Percentiles rank a stretch among this genome's conserved stretches.
Conservation (phyloP, 441 rosid genomes). For the Manihot esculenta region DNA sequence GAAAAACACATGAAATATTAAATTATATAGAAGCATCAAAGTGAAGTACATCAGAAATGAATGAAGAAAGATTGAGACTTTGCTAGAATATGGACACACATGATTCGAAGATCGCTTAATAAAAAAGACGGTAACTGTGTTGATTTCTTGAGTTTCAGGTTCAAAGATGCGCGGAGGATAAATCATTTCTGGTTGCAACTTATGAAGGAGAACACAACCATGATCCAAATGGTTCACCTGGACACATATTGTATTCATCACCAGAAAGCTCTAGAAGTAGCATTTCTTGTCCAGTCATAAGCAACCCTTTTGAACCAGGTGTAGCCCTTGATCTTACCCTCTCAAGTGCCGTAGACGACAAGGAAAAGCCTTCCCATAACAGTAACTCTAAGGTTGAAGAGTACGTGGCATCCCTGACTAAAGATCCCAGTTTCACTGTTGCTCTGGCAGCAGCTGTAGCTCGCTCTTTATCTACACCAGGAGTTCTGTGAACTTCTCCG, state of each 20-base stretch:
- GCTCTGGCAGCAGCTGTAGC: constrained; percentile 86
- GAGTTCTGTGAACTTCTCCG: background rate
- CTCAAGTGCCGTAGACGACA: constrained; percentile 23
- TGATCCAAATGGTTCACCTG: constrained; percentile 5
- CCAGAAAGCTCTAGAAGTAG: constrained; percentile 7
- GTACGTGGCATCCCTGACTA: constrained; percentile 74
- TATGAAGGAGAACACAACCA: constrained; percentile 97
- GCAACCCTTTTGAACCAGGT: constrained; percentile 12
- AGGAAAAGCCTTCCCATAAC: background rate
- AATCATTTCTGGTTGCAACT: constrained; percentile 65
- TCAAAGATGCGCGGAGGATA: constrained; percentile 81
- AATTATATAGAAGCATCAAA: too few relatives aligned
- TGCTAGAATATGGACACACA: too few relatives aligned
- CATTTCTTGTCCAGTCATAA: background rate
- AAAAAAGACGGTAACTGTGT: too few relatives aligned
- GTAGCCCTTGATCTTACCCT: constrained; percentile 40
- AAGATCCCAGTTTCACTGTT: constrained; percentile 70
- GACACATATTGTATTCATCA: background rate
- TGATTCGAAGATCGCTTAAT: too few relatives aligned
- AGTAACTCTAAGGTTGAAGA: constrained; percentile 40
- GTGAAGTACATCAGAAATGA: too few relatives aligned
- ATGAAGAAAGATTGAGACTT: too few relatives aligned
- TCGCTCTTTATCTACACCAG: constrained; percentile 33
- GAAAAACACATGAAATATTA: too few relatives aligned
- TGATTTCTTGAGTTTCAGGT: constrained; percentile 42